phyloP scores from a whole-genome alignment of 1,284 basidiomycete genomes.

The Sporisorium exsertum region DNA sequence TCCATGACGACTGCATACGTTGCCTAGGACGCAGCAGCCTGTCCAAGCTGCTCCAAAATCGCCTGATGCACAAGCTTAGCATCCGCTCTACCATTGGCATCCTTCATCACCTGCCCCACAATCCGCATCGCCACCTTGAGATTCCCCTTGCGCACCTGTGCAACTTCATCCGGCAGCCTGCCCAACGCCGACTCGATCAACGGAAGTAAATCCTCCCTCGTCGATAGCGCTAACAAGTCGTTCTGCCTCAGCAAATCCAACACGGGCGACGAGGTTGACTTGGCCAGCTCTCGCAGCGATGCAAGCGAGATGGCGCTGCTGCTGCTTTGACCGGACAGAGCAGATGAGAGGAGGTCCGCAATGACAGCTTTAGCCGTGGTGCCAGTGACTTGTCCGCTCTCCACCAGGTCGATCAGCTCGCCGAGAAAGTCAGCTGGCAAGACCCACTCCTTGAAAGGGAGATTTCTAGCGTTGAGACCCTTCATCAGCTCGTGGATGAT shows the following conservation, averaged over 20 bases:
- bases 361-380: slow-evolving; percentile 68
- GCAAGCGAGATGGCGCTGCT: slow-evolving; percentile 8
- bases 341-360: slow-evolving; percentile 45
- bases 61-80: slow-evolving; percentile 65
- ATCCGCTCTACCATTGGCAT: slow-evolving; percentile 82
- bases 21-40: slow-evolving; percentile 7
- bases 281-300: slow-evolving; percentile 3
- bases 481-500: slow-evolving; percentile 64
- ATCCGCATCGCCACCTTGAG: slow-evolving; percentile 86
- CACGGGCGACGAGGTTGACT: slow-evolving; percentile 25
- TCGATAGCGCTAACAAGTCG: slow-evolving; percentile 41
- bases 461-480: slow-evolving; percentile 45
- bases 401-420: slow-evolving; percentile 82
- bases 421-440: slow-evolving; percentile 75
- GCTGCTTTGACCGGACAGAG: not conserved
- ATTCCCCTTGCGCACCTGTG: slow-evolving; percentile 79
- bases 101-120: slow-evolving; percentile 89
- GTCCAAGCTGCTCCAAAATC: slow-evolving; percentile 34
- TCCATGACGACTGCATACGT: not conserved
- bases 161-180: slow-evolving; percentile 79
- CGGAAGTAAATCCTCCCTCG: slow-evolving; percentile 33
- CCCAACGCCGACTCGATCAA: slow-evolving; percentile 78
- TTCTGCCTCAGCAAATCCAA: slow-evolving; percentile 30
- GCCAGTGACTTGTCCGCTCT: slow-evolving; percentile 76
- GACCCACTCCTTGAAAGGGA: slow-evolving; percentile 49